Percentiles rank a stretch among this genome's conserved stretches.
Evolutionary conservation across 805 yeast species (phyloP).

Genomic region (Candida xiaguanensis): DNA sequence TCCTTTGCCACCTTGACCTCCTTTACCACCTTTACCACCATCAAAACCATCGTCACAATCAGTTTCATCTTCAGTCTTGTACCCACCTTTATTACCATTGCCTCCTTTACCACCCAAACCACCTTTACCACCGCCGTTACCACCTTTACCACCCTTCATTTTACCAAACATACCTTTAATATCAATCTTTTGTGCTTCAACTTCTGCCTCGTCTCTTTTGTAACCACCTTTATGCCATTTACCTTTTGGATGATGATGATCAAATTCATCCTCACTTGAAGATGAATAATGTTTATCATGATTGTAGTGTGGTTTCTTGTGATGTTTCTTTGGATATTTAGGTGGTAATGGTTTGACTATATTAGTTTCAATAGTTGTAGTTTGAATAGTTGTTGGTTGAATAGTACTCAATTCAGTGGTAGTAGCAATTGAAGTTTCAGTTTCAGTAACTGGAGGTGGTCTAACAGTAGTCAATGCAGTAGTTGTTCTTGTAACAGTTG

Average conservation of each 20-base stretch:
- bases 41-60: slow-evolving; percentile 1
- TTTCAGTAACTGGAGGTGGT: background rate
- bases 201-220: background rate
- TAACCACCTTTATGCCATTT: background rate
- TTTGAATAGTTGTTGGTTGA: slow-evolving; percentile 1
- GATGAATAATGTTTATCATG: background rate
- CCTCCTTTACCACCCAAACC: slow-evolving; percentile 2
- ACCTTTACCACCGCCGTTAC: background rate
- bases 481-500: background rate
- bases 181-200: slow-evolving; percentile 4
- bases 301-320: background rate
- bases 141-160: slow-evolving; percentile 4
- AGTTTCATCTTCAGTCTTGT: background rate
- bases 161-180: background rate
- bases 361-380: background rate
- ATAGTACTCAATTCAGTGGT: background rate
- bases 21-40: background rate
- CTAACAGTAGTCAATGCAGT: background rate
- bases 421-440: background rate
- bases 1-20: background rate
- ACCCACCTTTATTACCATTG: background rate
- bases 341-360: background rate
- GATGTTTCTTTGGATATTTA: background rate
- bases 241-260: slow-evolving; percentile 2
- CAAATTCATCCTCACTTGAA: background rate